Base-by-base conservation (phyloP, 2,329 filamentous ascomycete genomes). In the Huntiella omanensis region DNA sequence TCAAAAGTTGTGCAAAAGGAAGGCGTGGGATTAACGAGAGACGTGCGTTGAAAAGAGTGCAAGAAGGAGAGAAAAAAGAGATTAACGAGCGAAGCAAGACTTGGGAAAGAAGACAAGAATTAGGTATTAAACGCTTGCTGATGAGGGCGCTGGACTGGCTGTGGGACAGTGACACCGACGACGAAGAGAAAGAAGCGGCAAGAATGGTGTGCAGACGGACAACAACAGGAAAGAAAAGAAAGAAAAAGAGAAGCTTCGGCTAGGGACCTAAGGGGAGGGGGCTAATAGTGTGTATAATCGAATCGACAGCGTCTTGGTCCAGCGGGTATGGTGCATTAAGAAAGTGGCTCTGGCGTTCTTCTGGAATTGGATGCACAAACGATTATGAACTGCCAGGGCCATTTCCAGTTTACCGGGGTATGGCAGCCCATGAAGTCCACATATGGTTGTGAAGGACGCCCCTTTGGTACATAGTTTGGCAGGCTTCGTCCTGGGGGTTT, bases 51-150 rank as follows among this genome's bases (percentile, higher is more conserved):
- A 41, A 41, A 32, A 41, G 22, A 28, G 22, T 28, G 22, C 22
- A 28, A 28, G 22, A 28, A 28, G 22, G 7, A 28, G n/a, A 39
- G 17, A 19, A 16, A 48, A n/a, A 42, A 22, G 38, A 16, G 22
- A 19, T 13, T 41, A 50, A 50, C 45, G 45, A 50, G 41, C 40
- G 48, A 40, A 45, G 48, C 48, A 45, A 47, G 43, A 50, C 40
- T 39, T 46, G 41, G 19, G 45, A 41, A 45, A 38, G 19, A 42
- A 49, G 35, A 47, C 16, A 40, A 48, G 40, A 47, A 34, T 42
- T 38, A 40, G 38, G 41, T 46, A 49, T 49, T 49, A 49, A 40
- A 49, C 40, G 43, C 43, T 45, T 45, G 43, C 43, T n/a, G 34
- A 13, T 36, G 33, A 37, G 3, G 17, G 43, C 15, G 43, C 15